Conservation (phyloP, 1,284 basidiomycete genomes). For the Peniophora sp. region DNA sequence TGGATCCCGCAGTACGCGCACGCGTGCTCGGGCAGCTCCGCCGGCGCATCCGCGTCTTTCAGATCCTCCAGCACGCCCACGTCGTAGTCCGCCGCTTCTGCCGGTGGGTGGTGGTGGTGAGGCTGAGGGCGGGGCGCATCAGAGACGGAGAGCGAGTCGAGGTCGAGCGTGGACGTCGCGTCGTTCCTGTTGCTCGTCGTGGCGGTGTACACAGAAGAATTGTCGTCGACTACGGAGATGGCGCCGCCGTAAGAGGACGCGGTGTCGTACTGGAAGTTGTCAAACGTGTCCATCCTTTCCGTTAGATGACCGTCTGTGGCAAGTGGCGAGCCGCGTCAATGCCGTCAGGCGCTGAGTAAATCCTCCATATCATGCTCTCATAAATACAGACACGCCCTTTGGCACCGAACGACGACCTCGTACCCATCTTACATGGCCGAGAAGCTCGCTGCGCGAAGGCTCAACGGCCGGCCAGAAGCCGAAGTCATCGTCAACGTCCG, state of each 20-base stretch:
- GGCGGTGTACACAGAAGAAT: slow-evolving; percentile 75
- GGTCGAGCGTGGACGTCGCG: slow-evolving; percentile 51
- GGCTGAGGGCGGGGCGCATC: slow-evolving; percentile 28
- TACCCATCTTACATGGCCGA: too few species aligned
- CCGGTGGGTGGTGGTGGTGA: slow-evolving; percentile 21
- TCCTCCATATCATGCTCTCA: too few species aligned
- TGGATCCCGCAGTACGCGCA: slow-evolving; percentile 99
- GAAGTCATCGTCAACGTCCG: slow-evolving; percentile 64
- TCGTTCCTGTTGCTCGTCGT: slow-evolving; percentile 39
- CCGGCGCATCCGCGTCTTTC: slow-evolving; percentile 68
- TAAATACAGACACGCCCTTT: too few species aligned
- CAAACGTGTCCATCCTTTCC: slow-evolving; percentile 76
- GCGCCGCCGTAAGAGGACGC: slow-evolving; percentile 67
- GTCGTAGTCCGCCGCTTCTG: slow-evolving; percentile 74
- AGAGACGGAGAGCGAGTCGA: slow-evolving; percentile 57
- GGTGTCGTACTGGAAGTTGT: slow-evolving; percentile 80
- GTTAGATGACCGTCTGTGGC: too few species aligned
- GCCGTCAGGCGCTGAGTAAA: too few species aligned
- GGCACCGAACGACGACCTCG: too few species aligned
- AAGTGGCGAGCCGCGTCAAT: too few species aligned
- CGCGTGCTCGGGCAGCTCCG: slow-evolving; percentile 85
- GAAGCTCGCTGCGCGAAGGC: too few species aligned
- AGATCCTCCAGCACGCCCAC: slow-evolving; percentile 74
- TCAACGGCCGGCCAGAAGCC: slow-evolving; percentile 52
- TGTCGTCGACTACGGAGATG: slow-evolving; percentile 73